Conservation (phyloP, 2,329 filamentous ascomycete species). For the Penicillium sp. region DNA sequence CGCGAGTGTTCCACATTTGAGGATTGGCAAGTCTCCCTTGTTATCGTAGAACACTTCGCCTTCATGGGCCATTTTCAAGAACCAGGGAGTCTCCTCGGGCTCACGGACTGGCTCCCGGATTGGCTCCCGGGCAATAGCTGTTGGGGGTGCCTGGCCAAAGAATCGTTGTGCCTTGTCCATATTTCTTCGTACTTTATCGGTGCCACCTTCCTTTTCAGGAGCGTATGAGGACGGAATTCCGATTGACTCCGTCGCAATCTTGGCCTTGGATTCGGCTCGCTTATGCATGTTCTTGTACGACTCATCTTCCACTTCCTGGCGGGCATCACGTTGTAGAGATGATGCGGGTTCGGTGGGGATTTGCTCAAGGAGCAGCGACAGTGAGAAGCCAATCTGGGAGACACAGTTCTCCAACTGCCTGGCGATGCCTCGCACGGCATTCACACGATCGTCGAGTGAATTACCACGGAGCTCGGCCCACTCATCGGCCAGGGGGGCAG, state of each 20-base stretch:
- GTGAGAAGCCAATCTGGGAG: slow-evolving; percentile 80
- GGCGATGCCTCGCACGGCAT: slow-evolving; percentile 72
- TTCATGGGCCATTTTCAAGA: slow-evolving; percentile 81
- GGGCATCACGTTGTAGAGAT: slow-evolving; percentile 44
- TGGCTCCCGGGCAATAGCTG: slow-evolving; percentile 38
- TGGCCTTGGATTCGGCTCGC: slow-evolving; percentile 41
- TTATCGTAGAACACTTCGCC: slow-evolving; percentile 85
- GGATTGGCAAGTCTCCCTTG: slow-evolving; percentile 69
- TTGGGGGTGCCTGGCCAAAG: slow-evolving; percentile 47
- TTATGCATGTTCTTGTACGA: slow-evolving; percentile 23
- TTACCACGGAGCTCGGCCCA: slow-evolving; percentile 93
- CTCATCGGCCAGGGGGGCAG: slow-evolving; percentile 86
- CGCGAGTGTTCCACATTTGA: slow-evolving; percentile 85
- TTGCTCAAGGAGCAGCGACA: slow-evolving; percentile 83
- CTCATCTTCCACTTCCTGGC: slow-evolving; percentile 30
- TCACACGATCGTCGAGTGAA: slow-evolving; percentile 80
- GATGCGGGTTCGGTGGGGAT: slow-evolving; percentile 56
- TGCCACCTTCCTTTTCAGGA: slow-evolving; percentile 33
- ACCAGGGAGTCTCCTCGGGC: slow-evolving; percentile 77
- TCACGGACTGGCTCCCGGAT: slow-evolving; percentile 47
- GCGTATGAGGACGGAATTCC: slow-evolving; percentile 44
- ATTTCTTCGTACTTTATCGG: slow-evolving; percentile 42
- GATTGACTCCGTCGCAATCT: slow-evolving; percentile 40
- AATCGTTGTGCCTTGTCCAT: slow-evolving; percentile 49
- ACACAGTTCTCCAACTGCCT: slow-evolving; percentile 82